phyloP scores from a whole-genome alignment of 805 yeast genomes.

The Yamadazyma laniorum region DNA sequence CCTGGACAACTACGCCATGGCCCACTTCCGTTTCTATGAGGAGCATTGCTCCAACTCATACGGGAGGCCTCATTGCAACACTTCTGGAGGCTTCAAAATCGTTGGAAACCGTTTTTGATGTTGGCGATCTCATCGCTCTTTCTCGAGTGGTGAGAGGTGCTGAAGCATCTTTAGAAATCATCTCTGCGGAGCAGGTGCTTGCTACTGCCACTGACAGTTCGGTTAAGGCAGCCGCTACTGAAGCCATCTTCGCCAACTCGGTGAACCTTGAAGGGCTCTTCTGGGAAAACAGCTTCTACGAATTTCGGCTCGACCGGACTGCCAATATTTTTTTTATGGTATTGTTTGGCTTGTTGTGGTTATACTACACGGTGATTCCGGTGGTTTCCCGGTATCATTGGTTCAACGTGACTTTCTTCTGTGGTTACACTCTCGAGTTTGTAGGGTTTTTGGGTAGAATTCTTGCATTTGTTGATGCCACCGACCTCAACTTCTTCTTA shows the following conservation, averaged over 20 bases:
- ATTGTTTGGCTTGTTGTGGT: constrained; percentile 22
- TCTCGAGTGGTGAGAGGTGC: constrained; percentile 30
- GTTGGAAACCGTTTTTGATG: constrained; percentile 11
- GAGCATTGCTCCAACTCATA: constrained; percentile 15
- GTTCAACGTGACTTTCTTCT: constrained; percentile 34
- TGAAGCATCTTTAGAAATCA: constrained; percentile 30
- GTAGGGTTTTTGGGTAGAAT: constrained; percentile 37
- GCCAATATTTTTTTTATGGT: constrained; percentile 30
- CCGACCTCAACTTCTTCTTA: constrained; percentile 21
- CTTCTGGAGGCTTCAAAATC: constrained; percentile 16
- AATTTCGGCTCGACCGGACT: constrained; percentile 30
- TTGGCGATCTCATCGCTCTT: constrained; percentile 16
- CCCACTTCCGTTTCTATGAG: constrained; percentile 30
- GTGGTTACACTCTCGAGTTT: constrained; percentile 32
- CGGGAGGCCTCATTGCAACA: constrained; percentile 20
- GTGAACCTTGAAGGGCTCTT: constrained; percentile 27
- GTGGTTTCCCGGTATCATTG: constrained; percentile 32
- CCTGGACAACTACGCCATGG: constrained; percentile 26
- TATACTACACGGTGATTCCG: constrained; percentile 23
- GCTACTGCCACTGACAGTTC: constrained; percentile 34
- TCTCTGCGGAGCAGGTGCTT: constrained; percentile 29
- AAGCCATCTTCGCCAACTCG: constrained; percentile 28
- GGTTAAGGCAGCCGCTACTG: constrained; percentile 27
- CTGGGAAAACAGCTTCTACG: constrained; percentile 25
- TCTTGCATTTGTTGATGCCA: constrained; percentile 24